A percentile compares a stretch with the other conserved stretches of the same genome.
Evolutionary conservation across 2,329 filamentous ascomycete genomes (phyloP).

Genomic region (Arthrobotrys iridis): DNA sequence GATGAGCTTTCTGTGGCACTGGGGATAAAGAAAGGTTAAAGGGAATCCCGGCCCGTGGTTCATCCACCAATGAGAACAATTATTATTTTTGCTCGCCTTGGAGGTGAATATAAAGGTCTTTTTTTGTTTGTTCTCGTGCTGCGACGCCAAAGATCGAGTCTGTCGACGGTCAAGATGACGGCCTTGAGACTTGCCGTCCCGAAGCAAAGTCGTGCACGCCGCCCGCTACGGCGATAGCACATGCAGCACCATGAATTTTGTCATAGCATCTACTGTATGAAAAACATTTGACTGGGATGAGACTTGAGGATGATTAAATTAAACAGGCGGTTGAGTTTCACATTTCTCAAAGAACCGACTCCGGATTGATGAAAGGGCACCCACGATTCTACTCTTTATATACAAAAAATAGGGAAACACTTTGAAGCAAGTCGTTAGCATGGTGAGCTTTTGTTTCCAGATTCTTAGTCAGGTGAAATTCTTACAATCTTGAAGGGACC

Average conservation of each 20-base stretch:
- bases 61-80: conserved; percentile 51
- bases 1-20: conserved; percentile 8
- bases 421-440: not conserved
- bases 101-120: conserved; percentile 39
- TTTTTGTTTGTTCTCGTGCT: not conserved
- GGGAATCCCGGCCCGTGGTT: conserved; percentile 52
- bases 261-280: not conserved
- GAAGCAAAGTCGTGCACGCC: not conserved
- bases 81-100: conserved; percentile 3
- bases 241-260: not conserved
- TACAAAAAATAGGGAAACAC: not conserved
- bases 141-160: not conserved
- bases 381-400: not conserved
- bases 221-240: conserved; percentile 2
- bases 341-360: not conserved
- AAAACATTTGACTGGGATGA: not conserved
- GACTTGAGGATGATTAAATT: not conserved
- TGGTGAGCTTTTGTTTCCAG: not conserved
- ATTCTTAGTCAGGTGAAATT: not conserved
- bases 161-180: conserved; percentile 29
- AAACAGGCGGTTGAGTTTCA: not conserved
- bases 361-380: not conserved
- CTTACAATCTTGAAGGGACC: not conserved
- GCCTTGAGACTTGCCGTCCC: not conserved
- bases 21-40: conserved; percentile 17